Evolutionary conservation across 2,329 filamentous ascomycete species (phyloP), one percentile per base, ranked within the genome.

Genomic region (Achaetomium macrosporum): DNA sequence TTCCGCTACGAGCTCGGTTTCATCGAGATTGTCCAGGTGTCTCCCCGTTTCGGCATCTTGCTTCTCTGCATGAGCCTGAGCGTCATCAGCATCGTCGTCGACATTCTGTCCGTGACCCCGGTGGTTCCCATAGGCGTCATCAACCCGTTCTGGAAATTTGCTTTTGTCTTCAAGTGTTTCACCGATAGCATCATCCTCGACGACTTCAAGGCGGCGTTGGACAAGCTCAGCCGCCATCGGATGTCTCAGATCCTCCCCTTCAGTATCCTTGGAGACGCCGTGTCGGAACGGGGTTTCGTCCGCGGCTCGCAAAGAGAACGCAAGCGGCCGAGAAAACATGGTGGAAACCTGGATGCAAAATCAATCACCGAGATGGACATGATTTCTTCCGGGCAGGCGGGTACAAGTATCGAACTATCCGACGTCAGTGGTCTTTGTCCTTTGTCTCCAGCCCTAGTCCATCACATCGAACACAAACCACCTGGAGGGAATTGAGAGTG

Each of bases 161-260:
- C 77, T 0, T 80, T 83, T 42, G 76, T 84, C 19, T 84, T 84
- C 73, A 85, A 85, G 66, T 85, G 83, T 56, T 73, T 85, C 43
- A 84, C 82, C 17, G 83, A 86, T 62, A 81, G 77, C 0, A 80
- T 86, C 47, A 76, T 86, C 47, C 75, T 86, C 11, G 83, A 86
- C 61, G 83, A 86, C 60, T 86, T 86, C 74, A 85, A 85, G 62
- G 83, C 81, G 3, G 74, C 73, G 0, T 64, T 77, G 5, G 74
- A 77, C 45, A 59, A 59, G 43, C 54, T 64, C 46, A 56, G 54
- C 19, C 42, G 33, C 2, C 51, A 36, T 29, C 50, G 47, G 20
- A 40, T 49, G 50, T 15, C 50, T 35, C 50, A 56, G 20, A 56
- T 56, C 47, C 50, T 53, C 33, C 50, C 50, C 8, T 48, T 53